phyloP scores from a whole-genome alignment of 805 yeast species.

The Cyberlindnera suaveolens region DNA sequence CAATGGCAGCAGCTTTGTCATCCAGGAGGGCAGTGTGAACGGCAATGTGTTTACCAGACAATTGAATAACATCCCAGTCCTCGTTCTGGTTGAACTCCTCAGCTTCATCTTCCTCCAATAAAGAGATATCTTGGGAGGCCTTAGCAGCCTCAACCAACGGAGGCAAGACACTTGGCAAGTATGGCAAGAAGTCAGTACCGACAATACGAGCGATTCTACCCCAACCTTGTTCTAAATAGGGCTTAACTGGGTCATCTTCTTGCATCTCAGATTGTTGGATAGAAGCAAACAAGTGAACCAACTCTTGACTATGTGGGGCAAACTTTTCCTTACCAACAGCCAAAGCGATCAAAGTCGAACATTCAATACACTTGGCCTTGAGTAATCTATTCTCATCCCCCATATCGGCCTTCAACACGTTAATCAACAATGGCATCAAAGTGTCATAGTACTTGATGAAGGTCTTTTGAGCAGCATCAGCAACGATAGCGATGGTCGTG shows the following conservation, averaged over 20 bases:
- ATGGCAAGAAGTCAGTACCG: slow-evolving; percentile 82
- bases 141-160: slow-evolving; percentile 83
- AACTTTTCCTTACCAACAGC: slow-evolving; percentile 95
- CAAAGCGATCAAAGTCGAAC: slow-evolving; percentile 86
- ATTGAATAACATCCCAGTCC: slow-evolving; percentile 91
- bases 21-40: slow-evolving; percentile 92
- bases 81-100: slow-evolving; percentile 78
- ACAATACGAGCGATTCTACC: slow-evolving; percentile 83
- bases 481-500: slow-evolving; percentile 94
- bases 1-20: slow-evolving; percentile 91
- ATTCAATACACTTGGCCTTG: slow-evolving; percentile 92
- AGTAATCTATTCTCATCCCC: slow-evolving; percentile 73
- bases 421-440: slow-evolving; percentile 80
- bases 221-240: slow-evolving; percentile 93
- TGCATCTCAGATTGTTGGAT: slow-evolving; percentile 57
- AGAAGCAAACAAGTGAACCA: slow-evolving; percentile 62
- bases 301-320: slow-evolving; percentile 62
- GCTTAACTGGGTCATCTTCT: slow-evolving; percentile 81
- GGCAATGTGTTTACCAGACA: slow-evolving; percentile 89
- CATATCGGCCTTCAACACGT: slow-evolving; percentile 72
- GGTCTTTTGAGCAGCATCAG: slow-evolving; percentile 88
- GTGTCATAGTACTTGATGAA: slow-evolving; percentile 91
- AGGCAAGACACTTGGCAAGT: slow-evolving; percentile 78
- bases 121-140: slow-evolving; percentile 81
- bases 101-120: slow-evolving; percentile 85